Base-by-base conservation (phyloP, 768 basidiomycete species). In the Boletus edulis region DNA sequence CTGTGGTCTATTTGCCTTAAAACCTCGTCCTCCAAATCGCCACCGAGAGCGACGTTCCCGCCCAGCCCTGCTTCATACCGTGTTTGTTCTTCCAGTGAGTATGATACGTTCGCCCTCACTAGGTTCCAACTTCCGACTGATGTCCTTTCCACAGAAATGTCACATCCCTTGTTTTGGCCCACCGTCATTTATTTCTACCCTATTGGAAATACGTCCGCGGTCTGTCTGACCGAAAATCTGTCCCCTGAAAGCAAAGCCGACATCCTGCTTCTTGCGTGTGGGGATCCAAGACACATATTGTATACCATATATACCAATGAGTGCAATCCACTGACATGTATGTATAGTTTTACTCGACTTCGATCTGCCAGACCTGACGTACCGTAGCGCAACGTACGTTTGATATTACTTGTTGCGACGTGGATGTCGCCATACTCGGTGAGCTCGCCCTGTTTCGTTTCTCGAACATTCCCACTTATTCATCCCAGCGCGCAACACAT, bases 191-290 rank as follows among this genome's bases (percentile, higher is more conserved):
- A 70, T 52, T 85, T 83, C 69, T 84, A 84, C 62, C 78, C 83
- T 0, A 74, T 83, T 9, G 84, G 84, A 27, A 84, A 84, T 58
- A 84, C 83, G 0, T 73, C 81, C 4, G 77, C 84, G 1, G 67
- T 79, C 4, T 79, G 72, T 55, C 67, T 85, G 41, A 78, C 80
- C 1, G 69, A 77, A 45, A 73, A 76, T 42, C 58, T 84, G 8
- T 56, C 78, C 42, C 77, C 78, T 0, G 80, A 81, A 52, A 61
- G 68, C 40, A 41, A 66, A 20, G 61, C 64, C 13, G 52, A 63
- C 6, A 1, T 83, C 17, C 71, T 85, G 9, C 73, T 82, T 10
- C 74, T 84, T 20, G 83, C 78, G 11, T 84, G 81, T 55, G 83
- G 82, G 5, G 84, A 84, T 58, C 76, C 78, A 0, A 69, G 81